Evolutionary conservation across 1,284 basidiomycete species (phyloP), one percentile per base, ranked within the genome.

Genomic region (Ceratobasidium sp.): DNA sequence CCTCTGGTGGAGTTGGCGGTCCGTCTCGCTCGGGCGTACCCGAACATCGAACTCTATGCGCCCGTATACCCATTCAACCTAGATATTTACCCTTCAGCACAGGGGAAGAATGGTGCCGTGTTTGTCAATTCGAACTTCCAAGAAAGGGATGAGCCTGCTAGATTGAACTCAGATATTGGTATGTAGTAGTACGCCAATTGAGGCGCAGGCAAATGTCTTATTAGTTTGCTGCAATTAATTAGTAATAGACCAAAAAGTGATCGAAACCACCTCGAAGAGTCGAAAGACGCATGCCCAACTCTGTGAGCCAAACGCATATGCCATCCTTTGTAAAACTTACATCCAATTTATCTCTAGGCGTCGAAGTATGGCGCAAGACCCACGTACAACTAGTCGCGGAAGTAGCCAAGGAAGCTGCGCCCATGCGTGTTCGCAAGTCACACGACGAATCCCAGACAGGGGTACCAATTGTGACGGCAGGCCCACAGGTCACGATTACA

Each of bases 371-470:
- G 43, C 68, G 54, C 6, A 71, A 71, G 68, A 59, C 68, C 11
- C 68, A 71, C 49, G 56, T 39, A 16, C 68, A 71, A 61, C 43
- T 61, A 4, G 68, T 71, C 43, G 54, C 56, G 41, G 68, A 71
- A 41, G 68, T 71, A 29, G 14, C n/a, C 16, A 16, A 34, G 13
- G 31, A 39, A 43, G 49, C 51, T 48, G 56, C 56, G 19, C 27
- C 56, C 39, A 22, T 16, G 43, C 56, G 48, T 14, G 29, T 27
- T 19, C 68, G 68, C 41, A 71, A 71, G 29, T 31, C 62, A 9
- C 82, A 83, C 74, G 79, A 80, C 6, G 82, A 84, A 69, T 78
- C 84, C 4, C 82, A 83, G 76, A 81, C 48, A 4, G 78, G 78
- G n/a, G 37, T 22, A 27, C 53, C 24, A 19, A 24, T n/a, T n/a